phyloP scores from a whole-genome alignment of 2,329 filamentous ascomycete genomes.

The Fusarium sp. region DNA sequence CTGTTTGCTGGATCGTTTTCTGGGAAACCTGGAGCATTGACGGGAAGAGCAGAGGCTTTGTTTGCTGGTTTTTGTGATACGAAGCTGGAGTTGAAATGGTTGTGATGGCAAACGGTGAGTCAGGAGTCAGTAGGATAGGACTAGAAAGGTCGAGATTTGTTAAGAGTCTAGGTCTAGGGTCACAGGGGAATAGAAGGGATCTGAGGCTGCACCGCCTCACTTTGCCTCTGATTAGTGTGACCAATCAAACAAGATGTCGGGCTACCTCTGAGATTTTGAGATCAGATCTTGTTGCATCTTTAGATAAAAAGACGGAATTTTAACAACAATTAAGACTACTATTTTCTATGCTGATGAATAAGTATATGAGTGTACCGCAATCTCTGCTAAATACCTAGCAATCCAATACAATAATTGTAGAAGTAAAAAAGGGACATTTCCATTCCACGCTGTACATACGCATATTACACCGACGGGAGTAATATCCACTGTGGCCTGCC shows the following conservation, averaged over 20 bases:
- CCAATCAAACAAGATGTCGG: conserved; percentile 32
- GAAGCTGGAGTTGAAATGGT: background rate
- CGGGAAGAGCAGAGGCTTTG: conserved; percentile 3
- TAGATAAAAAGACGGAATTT: conserved; percentile 1
- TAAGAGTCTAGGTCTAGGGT: conserved; percentile 5
- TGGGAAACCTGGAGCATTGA: conserved; percentile 6
- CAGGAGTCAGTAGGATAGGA: conserved; percentile 24
- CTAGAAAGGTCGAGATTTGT: conserved; percentile 25
- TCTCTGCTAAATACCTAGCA: background rate
- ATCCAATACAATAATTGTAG: background rate
- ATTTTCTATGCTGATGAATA: no score
- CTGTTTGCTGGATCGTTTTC: conserved; percentile 32
- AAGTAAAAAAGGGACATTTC: background rate
- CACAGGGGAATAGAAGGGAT: conserved; percentile 7
- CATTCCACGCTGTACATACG: background rate
- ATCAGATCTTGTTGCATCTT: no score
- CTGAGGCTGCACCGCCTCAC: conserved; percentile 38
- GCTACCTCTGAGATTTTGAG: conserved; percentile 12
- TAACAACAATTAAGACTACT: no score
- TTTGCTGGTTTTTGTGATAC: conserved; percentile 4
- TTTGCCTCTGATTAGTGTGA: conserved; percentile 31
- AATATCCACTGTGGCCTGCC: conserved; percentile 2
- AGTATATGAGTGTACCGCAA: no score
- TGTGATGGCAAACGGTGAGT: conserved; percentile 7
- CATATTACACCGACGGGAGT: no score